These are phyloP conservation scores for Rhizophagus prolifer DNA, from an alignment of 192 early-diverging fungal genomes.

Conservation along the genomic window DNA sequence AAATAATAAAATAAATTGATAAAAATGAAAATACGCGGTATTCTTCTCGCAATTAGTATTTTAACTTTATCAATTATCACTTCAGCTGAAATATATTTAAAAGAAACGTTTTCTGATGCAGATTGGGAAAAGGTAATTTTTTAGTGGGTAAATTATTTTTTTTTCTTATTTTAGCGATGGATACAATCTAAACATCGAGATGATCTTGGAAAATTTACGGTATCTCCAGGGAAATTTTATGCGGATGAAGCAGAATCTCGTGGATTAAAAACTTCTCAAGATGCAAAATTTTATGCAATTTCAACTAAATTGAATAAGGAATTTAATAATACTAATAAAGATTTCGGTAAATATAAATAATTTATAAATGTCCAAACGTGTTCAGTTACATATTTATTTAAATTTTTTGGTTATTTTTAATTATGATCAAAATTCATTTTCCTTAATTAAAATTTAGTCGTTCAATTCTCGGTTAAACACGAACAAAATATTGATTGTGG, in stretches of 20 bases:
- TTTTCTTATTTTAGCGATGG: conserved; percentile 61
- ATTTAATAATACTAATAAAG: conserved; percentile 82
- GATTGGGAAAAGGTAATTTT: conserved; percentile 52
- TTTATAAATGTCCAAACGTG: too few relatives aligned
- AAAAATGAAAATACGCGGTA: neutral
- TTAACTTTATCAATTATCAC: neutral
- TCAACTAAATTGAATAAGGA: conserved; percentile 69
- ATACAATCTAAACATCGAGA: conserved; percentile 60
- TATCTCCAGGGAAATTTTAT: conserved; percentile 74
- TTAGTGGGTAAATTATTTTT: neutral
- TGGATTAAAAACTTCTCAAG: conserved; percentile 79
- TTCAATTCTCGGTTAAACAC: conserved; percentile 92
- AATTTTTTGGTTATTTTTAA: neutral
- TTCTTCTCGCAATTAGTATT: neutral
- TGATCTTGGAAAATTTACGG: conserved; percentile 73
- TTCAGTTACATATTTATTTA: too few relatives aligned
- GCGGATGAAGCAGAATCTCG: conserved; percentile 63
- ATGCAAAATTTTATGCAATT: conserved; percentile 84
- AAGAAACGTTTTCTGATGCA: conserved; percentile 78
- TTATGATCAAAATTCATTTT: neutral
- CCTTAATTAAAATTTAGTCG: conserved; percentile 45
- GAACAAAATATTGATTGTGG: conserved; percentile 90
- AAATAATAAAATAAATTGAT: neutral
- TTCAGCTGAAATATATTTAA: conserved; percentile 73
- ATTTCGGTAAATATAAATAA: conserved; percentile 36